These are phyloP conservation scores for Acidomyces sp. DNA, from an alignment of 495 filamentous ascomycete genomes.

Conservation along the genomic window DNA sequence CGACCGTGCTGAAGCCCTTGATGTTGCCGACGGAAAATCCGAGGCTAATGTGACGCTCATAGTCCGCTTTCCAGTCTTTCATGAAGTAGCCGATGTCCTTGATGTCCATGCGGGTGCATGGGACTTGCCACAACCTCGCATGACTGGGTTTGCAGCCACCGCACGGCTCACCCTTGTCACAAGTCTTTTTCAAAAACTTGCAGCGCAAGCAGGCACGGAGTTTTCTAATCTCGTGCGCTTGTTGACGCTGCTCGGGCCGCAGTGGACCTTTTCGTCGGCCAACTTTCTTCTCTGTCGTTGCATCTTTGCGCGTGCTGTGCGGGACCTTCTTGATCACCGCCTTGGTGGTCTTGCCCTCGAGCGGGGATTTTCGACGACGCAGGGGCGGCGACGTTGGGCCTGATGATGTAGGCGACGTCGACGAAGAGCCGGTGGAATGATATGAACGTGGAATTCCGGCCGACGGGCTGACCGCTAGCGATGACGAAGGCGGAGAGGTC, in stretches of 20 bases:
- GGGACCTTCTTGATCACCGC: conserved; percentile 45
- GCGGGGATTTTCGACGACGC: conserved; percentile 60
- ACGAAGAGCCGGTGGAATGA: conserved; percentile 42
- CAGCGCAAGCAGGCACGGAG: conserved; percentile 84
- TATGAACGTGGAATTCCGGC: conserved; percentile 54
- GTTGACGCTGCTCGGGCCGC: conserved; percentile 83
- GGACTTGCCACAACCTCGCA: conserved; percentile 85
- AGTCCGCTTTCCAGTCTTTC: conserved; percentile 96
- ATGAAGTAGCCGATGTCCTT: conserved; percentile 95
- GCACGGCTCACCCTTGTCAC: conserved; percentile 88
- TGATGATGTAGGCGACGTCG: conserved; percentile 33
- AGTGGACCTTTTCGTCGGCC: conserved; percentile 76
- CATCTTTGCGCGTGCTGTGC: conserved; percentile 63
- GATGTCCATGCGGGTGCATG: conserved; percentile 90
- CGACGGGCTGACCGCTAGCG: conserved; percentile 46
- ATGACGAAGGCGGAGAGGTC: conserved; percentile 35
- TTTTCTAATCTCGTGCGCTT: conserved; percentile 87
- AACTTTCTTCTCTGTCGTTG: conserved; percentile 72
- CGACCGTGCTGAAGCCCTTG: conserved; percentile 74
- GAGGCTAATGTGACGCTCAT: conserved; percentile 72
- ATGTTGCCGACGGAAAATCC: conserved; percentile 86
- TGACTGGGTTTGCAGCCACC: conserved; percentile 86
- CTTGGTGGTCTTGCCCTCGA: conserved; percentile 62
- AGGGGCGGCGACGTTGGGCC: conserved; percentile 45
- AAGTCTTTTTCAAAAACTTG: conserved; percentile 97